These are phyloP conservation scores for Exidia glandulosa DNA, from an alignment of 768 basidiomycete species.

Conservation along the genomic window DNA sequence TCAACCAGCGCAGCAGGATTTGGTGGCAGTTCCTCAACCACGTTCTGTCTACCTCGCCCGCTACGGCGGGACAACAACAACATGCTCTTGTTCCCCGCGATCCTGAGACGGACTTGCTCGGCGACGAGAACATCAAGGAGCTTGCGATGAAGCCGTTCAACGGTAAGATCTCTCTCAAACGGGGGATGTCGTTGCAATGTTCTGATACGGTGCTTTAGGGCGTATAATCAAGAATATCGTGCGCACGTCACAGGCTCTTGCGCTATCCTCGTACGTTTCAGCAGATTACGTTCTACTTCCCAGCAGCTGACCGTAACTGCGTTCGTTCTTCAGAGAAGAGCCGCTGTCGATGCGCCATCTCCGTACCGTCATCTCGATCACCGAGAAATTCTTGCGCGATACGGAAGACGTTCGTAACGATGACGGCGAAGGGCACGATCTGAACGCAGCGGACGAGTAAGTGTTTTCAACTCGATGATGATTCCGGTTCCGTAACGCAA, in stretches of 20 bases:
- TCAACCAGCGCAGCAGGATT: conserved; percentile 10
- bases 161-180: conserved; percentile 7
- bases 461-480: no score
- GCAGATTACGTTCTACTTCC: background rate
- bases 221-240: conserved; percentile 22
- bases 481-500: no score
- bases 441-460: background rate
- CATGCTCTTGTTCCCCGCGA: background rate
- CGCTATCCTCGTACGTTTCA: conserved; percentile 13
- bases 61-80: no score
- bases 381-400: conserved; percentile 17
- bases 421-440: background rate
- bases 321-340: conserved; percentile 4
- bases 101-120: conserved; percentile 3
- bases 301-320: background rate
- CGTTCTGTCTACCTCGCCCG: background rate
- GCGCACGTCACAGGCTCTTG: conserved; percentile 20
- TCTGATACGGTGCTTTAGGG: conserved; percentile 5
- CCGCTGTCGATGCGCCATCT: conserved; percentile 12
- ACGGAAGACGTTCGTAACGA: background rate
- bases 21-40: conserved; percentile 19
- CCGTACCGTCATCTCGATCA: conserved; percentile 13
- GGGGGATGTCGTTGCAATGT: background rate
- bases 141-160: conserved; percentile 19
- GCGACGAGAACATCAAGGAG: conserved; percentile 11